Evolutionary conservation across 2,329 filamentous ascomycete species (phyloP).

Genomic region (Aspergillus arachidicola): DNA sequence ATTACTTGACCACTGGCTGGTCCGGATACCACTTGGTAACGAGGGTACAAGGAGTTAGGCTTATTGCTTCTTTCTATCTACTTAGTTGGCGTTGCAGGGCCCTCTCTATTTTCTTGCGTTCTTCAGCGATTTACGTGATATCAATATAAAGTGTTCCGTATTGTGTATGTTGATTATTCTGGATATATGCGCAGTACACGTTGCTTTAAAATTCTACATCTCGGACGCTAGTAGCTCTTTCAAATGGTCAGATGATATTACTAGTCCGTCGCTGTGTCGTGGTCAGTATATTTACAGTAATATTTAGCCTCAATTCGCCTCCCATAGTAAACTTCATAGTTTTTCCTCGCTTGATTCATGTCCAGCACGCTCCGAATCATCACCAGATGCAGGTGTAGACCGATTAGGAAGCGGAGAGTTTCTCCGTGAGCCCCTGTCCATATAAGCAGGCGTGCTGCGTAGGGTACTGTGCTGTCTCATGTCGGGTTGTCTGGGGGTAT

Average conservation of each 20-base stretch:
- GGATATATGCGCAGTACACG: neutral
- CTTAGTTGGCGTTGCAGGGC: constrained; percentile 5
- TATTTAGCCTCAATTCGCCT: neutral
- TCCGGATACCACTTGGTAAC: constrained; percentile 7
- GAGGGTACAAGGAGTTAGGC: constrained; percentile 19
- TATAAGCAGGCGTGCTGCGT: constrained; percentile 26
- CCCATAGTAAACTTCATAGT: neutral
- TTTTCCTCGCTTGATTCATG: constrained; percentile 5
- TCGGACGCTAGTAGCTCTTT: neutral
- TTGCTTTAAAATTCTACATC: neutral
- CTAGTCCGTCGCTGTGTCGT: neutral
- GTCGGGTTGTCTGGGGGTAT: constrained; percentile 25
- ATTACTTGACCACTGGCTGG: constrained; percentile 20
- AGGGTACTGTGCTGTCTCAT: constrained; percentile 22
- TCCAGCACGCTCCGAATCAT: constrained; percentile 32
- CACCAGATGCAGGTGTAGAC: constrained; percentile 27
- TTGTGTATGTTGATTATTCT: neutral
- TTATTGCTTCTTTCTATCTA: constrained; percentile 1
- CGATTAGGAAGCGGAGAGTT: constrained; percentile 40
- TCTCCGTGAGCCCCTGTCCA: constrained; percentile 21
- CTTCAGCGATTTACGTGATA: constrained; percentile 25
- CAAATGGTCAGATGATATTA: neutral
- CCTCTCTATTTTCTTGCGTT: constrained; percentile 13
- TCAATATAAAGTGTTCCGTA: constrained; percentile 8
- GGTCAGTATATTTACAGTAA: constrained; percentile 1